phyloP scores from a whole-genome alignment of 345 rosid genomes.

The Trapa bicornis region DNA sequence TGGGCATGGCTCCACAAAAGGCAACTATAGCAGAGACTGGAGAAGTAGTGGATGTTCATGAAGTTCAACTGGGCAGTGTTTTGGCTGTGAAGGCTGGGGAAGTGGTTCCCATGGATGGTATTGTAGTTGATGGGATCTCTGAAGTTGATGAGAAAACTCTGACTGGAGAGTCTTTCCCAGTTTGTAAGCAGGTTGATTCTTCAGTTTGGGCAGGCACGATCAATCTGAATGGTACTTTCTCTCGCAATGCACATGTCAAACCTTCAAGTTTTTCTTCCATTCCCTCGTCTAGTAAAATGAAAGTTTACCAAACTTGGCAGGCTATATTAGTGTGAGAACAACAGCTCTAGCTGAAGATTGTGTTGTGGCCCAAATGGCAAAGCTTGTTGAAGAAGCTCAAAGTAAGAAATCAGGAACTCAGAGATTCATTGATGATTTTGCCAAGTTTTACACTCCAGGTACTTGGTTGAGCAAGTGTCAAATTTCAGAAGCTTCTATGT shows the following conservation, averaged over 20 bases:
- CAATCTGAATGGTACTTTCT: slow-evolving; percentile 51
- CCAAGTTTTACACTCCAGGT: slow-evolving; percentile 89
- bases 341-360: slow-evolving; percentile 80
- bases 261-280: not conserved
- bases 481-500: not conserved
- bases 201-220: slow-evolving; percentile 90
- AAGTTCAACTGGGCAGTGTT: slow-evolving; percentile 51
- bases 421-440: slow-evolving; percentile 62
- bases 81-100: slow-evolving; percentile 87
- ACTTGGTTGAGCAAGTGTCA: slow-evolving; percentile 8
- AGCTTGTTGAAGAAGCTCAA: slow-evolving; percentile 94
- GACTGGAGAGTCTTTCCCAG: slow-evolving; percentile 86
- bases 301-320: slow-evolving; percentile 13
- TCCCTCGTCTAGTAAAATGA: not conserved
- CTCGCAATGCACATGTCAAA: not conserved
- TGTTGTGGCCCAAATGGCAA: slow-evolving; percentile 73
- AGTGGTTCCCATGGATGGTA: slow-evolving; percentile 77
- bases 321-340: slow-evolving; percentile 64
- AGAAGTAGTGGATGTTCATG: slow-evolving; percentile 57
- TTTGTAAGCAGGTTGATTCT: slow-evolving; percentile 51
- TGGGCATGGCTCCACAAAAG: slow-evolving; percentile 68
- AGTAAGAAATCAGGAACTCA: slow-evolving; percentile 65
- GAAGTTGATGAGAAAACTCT: slow-evolving; percentile 86
- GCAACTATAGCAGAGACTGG: slow-evolving; percentile 81
- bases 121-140: slow-evolving; percentile 69